These are phyloP conservation scores for Cyberlindnera galapagoensis DNA, from an alignment of 805 yeast genomes.

Conservation along the genomic window DNA sequence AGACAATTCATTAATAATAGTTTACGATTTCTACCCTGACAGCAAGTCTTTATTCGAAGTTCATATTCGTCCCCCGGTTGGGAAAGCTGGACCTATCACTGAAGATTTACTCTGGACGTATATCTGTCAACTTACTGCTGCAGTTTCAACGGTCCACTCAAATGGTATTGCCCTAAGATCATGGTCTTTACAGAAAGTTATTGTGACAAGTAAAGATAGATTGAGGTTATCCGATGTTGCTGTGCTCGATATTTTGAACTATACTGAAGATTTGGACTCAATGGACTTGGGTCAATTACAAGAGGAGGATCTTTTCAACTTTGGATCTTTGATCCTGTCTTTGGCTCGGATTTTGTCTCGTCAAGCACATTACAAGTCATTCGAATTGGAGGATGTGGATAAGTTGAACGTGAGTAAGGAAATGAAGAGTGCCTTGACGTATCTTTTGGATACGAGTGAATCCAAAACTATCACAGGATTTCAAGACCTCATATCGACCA, in stretches of 20 bases:
- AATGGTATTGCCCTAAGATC: slow-evolving; percentile 58
- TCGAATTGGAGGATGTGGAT: no score
- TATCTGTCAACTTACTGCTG: slow-evolving; percentile 67
- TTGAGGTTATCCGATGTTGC: slow-evolving; percentile 70
- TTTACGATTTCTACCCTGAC: slow-evolving; percentile 81
- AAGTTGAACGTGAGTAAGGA: slow-evolving; percentile 37
- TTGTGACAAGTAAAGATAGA: slow-evolving; percentile 67
- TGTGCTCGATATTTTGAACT: slow-evolving; percentile 56
- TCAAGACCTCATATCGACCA: slow-evolving; percentile 35
- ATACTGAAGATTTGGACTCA: slow-evolving; percentile 23
- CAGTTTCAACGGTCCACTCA: slow-evolving; percentile 59
- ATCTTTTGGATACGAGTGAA: slow-evolving; percentile 22
- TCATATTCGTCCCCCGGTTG: slow-evolving; percentile 44
- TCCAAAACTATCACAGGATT: slow-evolving; percentile 27
- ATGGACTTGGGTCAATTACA: slow-evolving; percentile 31
- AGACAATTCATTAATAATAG: slow-evolving; percentile 65
- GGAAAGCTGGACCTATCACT: slow-evolving; percentile 42
- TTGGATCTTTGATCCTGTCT: slow-evolving; percentile 57
- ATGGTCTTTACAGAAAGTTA: slow-evolving; percentile 59
- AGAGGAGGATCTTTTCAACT: slow-evolving; percentile 45
- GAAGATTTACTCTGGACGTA: slow-evolving; percentile 72
- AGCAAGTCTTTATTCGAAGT: slow-evolving; percentile 64
- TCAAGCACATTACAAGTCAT: no score
- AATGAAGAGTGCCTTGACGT: slow-evolving; percentile 38
- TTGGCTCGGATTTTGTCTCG: no score